Percentiles rank a stretch among this genome's conserved stretches.
phyloP scores from a whole-genome alignment of 208 protist genomes.

The Trypanosoma caninum region DNA sequence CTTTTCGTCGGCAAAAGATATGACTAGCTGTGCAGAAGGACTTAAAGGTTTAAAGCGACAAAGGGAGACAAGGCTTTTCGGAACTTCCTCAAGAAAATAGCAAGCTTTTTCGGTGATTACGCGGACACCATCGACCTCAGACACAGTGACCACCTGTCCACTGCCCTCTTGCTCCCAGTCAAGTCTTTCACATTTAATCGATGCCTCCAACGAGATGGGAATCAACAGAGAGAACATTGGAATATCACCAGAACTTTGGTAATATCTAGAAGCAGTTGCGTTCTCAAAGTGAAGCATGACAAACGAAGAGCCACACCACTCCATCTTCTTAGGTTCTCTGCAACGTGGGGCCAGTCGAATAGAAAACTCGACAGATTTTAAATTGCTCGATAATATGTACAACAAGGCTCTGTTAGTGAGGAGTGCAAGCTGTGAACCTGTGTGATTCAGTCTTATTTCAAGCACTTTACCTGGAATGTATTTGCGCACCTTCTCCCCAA shows the following conservation, averaged over 20 bases:
- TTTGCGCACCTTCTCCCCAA: not conserved
- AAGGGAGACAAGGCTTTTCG: slow-evolving; percentile 19
- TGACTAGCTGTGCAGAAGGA: slow-evolving; percentile 22
- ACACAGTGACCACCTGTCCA: slow-evolving; percentile 24
- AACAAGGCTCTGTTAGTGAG: slow-evolving; percentile 1
- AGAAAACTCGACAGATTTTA: slow-evolving; percentile 7
- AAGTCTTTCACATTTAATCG: slow-evolving; percentile 31
- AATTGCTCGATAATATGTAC: slow-evolving; percentile 9
- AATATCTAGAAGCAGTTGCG: slow-evolving; percentile 4
- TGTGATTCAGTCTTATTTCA: slow-evolving; percentile 7
- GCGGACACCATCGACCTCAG: slow-evolving; percentile 36
- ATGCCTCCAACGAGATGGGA: slow-evolving; percentile 11
- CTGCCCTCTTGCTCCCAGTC: slow-evolving; percentile 39
- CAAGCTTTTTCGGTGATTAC: slow-evolving; percentile 28
- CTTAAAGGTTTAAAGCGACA: slow-evolving; percentile 35
- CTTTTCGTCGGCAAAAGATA: slow-evolving; percentile 26
- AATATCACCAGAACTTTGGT: not conserved
- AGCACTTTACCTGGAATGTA: slow-evolving; percentile 4
- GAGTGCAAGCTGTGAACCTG: slow-evolving; percentile 3
- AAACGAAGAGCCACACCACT: slow-evolving; percentile 43
- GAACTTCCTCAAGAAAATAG: slow-evolving; percentile 32
- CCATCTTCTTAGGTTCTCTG: not conserved
- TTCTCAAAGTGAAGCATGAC: slow-evolving; percentile 31
- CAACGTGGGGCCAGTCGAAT: not conserved
- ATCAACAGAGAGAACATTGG: slow-evolving; percentile 37